A percentile compares a stretch with the other conserved stretches of the same genome.
Evolutionary conservation across 108 stramenopile species (phyloP).

Genomic region (Bacterosira constricta): DNA sequence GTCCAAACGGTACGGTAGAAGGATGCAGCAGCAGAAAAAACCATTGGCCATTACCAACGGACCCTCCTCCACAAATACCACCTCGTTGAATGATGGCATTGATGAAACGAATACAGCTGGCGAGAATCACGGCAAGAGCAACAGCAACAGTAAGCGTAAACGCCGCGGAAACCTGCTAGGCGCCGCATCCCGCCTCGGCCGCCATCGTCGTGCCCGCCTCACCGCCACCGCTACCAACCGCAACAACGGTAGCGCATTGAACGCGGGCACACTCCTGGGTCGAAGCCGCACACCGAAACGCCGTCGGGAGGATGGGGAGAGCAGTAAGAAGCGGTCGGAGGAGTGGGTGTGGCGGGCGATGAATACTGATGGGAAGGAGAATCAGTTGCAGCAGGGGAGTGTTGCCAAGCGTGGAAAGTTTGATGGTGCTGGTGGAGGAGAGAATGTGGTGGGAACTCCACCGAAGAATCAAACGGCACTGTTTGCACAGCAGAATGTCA

Average conservation of each 20-base stretch:
- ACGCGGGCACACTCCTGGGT: too few relatives aligned
- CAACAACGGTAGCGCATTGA: too few relatives aligned
- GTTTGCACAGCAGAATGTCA: too few relatives aligned
- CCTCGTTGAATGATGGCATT: too few relatives aligned
- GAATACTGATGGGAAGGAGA: constrained; percentile 6
- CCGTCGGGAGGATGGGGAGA: neutral
- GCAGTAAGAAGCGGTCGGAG: neutral
- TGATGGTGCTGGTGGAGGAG: too few relatives aligned
- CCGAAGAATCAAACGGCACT: too few relatives aligned
- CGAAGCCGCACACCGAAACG: constrained; percentile 4
- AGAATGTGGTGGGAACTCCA: too few relatives aligned
- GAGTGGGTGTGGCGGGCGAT: constrained; percentile 26
- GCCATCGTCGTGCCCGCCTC: neutral
- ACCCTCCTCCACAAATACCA: neutral
- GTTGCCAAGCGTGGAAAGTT: constrained; percentile 15
- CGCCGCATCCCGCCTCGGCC: constrained; percentile 3
- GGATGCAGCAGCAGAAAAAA: constrained; percentile 7
- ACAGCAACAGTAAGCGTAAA: constrained; percentile 3
- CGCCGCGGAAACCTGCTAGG: constrained; percentile 3
- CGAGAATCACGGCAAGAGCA: neutral
- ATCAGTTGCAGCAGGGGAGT: neutral
- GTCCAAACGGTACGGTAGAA: constrained; percentile 25
- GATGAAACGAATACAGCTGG: neutral
- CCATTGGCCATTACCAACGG: neutral
- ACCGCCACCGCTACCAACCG: neutral